Base-by-base conservation (phyloP, 495 filamentous ascomycete species). In the Penicillium maclennaniae region DNA sequence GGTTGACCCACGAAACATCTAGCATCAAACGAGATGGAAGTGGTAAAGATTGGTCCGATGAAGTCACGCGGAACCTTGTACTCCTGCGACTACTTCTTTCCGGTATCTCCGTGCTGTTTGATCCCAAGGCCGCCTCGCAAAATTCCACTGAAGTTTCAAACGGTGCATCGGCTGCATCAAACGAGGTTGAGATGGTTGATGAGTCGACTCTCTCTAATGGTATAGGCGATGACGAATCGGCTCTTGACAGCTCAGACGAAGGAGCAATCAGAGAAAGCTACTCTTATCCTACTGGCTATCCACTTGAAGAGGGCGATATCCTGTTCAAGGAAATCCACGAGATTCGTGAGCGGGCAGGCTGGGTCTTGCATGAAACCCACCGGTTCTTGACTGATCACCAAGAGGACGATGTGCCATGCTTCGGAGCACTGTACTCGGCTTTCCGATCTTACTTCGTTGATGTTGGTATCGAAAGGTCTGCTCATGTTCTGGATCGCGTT, bases 11-110 rank as follows among this genome's bases (percentile, higher is more conserved):
- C 54, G 86, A 89, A 34, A 82, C 83, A 27, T 89, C 92, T 5
- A 85, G 79, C n/a, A 84, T 96, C 26, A 97, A 92, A 68, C 81
- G 92, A 40, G 91, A 95, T 59, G 93, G 93, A 40, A 95, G 88
- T 63, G 93, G 92, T 47, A 97, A 97, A 69, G 92, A 95, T 59
- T 99, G 93, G 93, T 96, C 92, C 0, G 93, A 99, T 69, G 95
- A 97, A 69, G 85, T 97, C 27, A 89, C 91, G 4, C 76, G 93
- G 51, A 95, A 95, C 66, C 69, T 99, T 43, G 86, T 90, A 3
- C 86, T 96, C 43, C 73, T 97, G 16, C 79, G 92, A 51, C 79
- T 99, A 31, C 78, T 95, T 25, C 78, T 96, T 46, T 95, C 91
- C 12, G 93, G 93, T 37, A 81, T 96, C 9, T 88, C 92, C 8